Conservation (phyloP, 2,329 filamentous ascomycete genomes). For the Arthrobotrys pseudoclavata region DNA sequence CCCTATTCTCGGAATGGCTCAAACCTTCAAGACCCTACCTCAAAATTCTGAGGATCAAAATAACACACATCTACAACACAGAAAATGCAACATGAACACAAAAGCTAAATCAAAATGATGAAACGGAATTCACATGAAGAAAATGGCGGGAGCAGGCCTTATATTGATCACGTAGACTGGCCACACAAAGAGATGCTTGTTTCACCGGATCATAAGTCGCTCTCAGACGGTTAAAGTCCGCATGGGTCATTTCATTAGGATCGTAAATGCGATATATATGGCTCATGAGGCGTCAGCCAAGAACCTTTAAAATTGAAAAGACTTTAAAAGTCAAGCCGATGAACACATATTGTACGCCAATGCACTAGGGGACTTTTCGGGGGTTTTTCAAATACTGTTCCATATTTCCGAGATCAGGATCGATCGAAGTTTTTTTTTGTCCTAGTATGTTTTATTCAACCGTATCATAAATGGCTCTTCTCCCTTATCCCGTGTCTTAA, state of each 20-base stretch:
- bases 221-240: slow-evolving; percentile 2
- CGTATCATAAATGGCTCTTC: slow-evolving; percentile 24
- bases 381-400: background rate
- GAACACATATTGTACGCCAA: background rate
- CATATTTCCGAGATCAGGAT: slow-evolving; percentile 30
- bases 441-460: background rate
- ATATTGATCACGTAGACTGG: background rate
- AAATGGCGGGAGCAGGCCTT: background rate
- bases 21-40: background rate
- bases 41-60: slow-evolving; percentile 1
- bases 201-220: background rate
- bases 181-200: background rate
- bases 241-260: background rate
- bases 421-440: slow-evolving; percentile 11
- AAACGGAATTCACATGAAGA: background rate
- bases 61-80: slow-evolving; percentile 49
- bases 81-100: background rate
- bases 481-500: slow-evolving; percentile 45
- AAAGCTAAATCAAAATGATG: background rate
- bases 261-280: slow-evolving; percentile 4
- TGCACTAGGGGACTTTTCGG: background rate
- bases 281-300: slow-evolving; percentile 17
- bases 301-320: background rate
- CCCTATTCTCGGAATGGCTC: background rate
- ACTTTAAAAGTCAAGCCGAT: background rate